These are phyloP conservation scores for Solanum phureja DNA, from an alignment of 257 asterid genomes.

Conservation along the genomic window DNA sequence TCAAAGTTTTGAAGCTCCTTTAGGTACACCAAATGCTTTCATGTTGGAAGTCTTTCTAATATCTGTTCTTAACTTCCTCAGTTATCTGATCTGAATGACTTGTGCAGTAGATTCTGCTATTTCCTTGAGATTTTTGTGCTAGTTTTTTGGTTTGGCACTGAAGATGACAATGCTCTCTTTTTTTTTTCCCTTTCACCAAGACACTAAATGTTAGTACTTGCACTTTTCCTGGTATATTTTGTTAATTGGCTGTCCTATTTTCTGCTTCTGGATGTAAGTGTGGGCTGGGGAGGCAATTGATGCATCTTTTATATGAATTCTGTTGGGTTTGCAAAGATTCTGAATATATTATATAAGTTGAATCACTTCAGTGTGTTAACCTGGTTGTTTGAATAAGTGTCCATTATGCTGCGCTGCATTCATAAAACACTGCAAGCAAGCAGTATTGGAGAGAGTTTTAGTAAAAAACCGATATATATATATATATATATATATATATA, in stretches of 20 bases:
- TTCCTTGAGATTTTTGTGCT: background rate
- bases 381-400: background rate
- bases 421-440: background rate
- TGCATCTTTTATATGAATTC: background rate
- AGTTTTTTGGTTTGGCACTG: background rate
- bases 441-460: background rate
- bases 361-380: background rate
- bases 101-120: background rate
- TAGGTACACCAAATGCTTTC: constrained; percentile 26
- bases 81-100: background rate
- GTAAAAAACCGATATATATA: background rate
- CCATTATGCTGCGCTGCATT: background rate
- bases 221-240: background rate
- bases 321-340: background rate
- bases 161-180: background rate
- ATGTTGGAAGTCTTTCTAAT: background rate
- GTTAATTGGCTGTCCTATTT: background rate
- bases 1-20: constrained; percentile 61
- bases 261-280: background rate
- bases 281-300: background rate
- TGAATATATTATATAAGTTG: background rate
- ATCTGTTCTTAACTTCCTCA: background rate
- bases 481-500: background rate
- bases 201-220: background rate
- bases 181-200: background rate